phyloP scores from a whole-genome alignment of 148 eudicot genomes.

The Rhododendron vialii region DNA sequence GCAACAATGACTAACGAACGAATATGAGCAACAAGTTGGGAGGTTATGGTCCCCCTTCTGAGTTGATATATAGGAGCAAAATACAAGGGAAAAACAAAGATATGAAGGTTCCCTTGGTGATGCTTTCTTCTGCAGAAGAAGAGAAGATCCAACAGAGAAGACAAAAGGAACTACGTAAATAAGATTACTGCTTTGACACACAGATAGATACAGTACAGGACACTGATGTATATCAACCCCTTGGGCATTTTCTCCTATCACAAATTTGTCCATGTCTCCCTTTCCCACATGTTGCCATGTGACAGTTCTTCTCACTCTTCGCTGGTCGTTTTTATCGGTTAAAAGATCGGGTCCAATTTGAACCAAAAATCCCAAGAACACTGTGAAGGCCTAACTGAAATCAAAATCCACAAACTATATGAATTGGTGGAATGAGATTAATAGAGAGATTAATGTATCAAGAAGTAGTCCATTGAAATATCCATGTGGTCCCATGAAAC shows the following conservation, averaged over 20 bases:
- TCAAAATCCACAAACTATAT: neutral
- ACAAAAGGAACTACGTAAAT: neutral
- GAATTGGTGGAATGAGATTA: neutral
- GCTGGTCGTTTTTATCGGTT: neutral
- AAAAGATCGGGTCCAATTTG: neutral
- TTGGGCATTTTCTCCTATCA: constrained; percentile 32
- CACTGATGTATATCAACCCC: constrained; percentile 7
- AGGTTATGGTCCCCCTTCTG: constrained; percentile 28
- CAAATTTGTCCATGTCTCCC: constrained; percentile 32
- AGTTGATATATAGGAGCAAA: neutral
- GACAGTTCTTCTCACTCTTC: constrained; percentile 13
- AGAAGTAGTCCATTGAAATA: neutral
- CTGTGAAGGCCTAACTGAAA: neutral
- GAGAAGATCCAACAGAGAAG: constrained; percentile 5
- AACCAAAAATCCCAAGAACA: neutral
- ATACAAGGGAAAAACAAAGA: neutral
- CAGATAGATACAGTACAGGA: neutral
- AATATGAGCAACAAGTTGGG: constrained; percentile 20
- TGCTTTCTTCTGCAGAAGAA: neutral
- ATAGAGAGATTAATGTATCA: neutral
- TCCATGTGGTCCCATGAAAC: neutral
- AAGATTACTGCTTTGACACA: neutral
- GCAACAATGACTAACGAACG: constrained; percentile 22
- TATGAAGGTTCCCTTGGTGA: neutral
- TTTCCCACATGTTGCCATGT: constrained; percentile 22